phyloP scores from a whole-genome alignment of 2,329 filamentous ascomycete species.

The Xylariaceae sp. region DNA sequence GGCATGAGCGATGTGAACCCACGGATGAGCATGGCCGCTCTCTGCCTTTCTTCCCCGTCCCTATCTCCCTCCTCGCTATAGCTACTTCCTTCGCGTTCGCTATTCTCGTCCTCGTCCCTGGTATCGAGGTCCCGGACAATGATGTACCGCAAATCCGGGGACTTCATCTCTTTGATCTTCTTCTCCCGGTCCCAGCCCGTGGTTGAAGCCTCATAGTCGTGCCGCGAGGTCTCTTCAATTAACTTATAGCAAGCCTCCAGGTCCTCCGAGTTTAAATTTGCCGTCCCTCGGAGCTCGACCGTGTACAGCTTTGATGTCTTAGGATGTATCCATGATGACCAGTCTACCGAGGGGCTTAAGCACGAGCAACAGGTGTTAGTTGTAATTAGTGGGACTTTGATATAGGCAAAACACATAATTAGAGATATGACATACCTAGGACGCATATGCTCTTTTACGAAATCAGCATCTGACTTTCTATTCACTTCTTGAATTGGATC shows the following conservation, averaged over 20 bases:
- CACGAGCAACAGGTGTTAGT: conserved; percentile 13
- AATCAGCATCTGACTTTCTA: conserved; percentile 43
- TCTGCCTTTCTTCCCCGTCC: not conserved
- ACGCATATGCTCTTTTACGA: conserved; percentile 45
- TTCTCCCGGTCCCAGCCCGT: conserved; percentile 58
- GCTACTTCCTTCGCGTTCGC: not conserved
- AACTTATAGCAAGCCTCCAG: conserved; percentile 52
- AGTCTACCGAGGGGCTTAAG: too few species aligned
- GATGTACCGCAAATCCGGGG: conserved; percentile 64
- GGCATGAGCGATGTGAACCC: conserved; percentile 68
- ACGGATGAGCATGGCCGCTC: conserved; percentile 29
- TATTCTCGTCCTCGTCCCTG: not conserved
- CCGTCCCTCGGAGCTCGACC: conserved; percentile 41
- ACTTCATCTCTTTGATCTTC: conserved; percentile 66
- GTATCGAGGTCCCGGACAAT: conserved; percentile 44
- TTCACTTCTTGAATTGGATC: conserved; percentile 48
- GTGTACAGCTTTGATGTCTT: conserved; percentile 37
- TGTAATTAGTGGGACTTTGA: conserved; percentile 5
- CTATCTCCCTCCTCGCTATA: not conserved
- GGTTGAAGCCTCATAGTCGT: conserved; percentile 60
- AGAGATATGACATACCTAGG: conserved; percentile 36
- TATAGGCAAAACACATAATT: not conserved
- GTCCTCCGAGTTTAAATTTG: conserved; percentile 39
- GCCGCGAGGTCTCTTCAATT: conserved; percentile 59
- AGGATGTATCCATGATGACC: conserved; percentile 50